Conservation (phyloP, 345 rosid genomes). For the Zanthoxylum bungeanum region DNA sequence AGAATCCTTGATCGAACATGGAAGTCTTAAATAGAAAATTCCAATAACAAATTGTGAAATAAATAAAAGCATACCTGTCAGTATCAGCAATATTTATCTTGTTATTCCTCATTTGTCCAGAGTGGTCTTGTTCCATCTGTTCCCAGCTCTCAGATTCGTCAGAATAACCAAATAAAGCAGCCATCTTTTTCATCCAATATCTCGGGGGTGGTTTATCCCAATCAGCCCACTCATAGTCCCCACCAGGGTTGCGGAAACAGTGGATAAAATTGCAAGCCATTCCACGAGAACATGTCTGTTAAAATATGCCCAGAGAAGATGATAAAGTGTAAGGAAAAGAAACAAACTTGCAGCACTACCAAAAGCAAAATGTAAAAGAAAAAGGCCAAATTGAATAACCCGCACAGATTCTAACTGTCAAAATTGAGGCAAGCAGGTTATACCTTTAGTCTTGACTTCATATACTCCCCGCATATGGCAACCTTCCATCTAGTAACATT, state of each 20-base stretch:
- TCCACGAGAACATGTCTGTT: slow-evolving; percentile 94
- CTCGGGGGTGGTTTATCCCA: slow-evolving; percentile 89
- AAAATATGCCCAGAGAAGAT: slow-evolving; percentile 12
- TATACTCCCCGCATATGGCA: slow-evolving; percentile 96
- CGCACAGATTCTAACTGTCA: neutral
- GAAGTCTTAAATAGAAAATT: no score
- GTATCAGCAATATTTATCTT: no score
- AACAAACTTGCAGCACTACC: neutral
- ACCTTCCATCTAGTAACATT: slow-evolving; percentile 85
- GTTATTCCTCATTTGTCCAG: no score
- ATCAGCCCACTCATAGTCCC: slow-evolving; percentile 99
- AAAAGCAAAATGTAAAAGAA: slow-evolving; percentile 14
- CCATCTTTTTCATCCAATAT: slow-evolving; percentile 83
- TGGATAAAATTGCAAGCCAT: slow-evolving; percentile 91
- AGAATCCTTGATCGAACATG: no score
- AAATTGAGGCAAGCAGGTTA: slow-evolving; percentile 10
- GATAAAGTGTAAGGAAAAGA: neutral
- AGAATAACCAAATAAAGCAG: slow-evolving; percentile 73
- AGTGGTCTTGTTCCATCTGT: slow-evolving; percentile 36
- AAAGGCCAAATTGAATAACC: slow-evolving; percentile 1
- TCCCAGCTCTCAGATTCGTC: slow-evolving; percentile 39
- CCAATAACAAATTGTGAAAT: no score
- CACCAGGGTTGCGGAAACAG: slow-evolving; percentile 96
- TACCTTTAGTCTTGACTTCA: slow-evolving; percentile 84
- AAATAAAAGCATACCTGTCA: no score